phyloP scores from a whole-genome alignment of 805 yeast species.

The Starmerella vitae region DNA sequence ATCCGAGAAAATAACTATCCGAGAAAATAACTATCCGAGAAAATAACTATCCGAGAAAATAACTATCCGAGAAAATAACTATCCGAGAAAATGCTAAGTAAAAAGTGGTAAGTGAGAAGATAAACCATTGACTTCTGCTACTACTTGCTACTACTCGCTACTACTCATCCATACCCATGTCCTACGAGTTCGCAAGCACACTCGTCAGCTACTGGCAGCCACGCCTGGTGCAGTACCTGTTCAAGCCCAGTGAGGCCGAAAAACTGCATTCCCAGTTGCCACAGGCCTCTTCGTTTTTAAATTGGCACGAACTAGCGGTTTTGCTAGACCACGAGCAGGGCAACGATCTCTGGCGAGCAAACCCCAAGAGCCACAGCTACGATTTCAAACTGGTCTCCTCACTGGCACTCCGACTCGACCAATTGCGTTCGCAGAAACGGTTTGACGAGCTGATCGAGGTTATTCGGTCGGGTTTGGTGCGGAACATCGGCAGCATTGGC shows the following conservation, averaged over 20 bases:
- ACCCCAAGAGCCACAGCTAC: constrained; percentile 65
- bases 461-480: constrained; percentile 65
- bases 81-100: no score
- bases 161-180: background rate
- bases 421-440: constrained; percentile 49
- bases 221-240: constrained; percentile 13
- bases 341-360: constrained; percentile 47
- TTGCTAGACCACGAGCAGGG: constrained; percentile 32
- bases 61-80: no score
- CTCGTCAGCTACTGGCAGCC: constrained; percentile 22
- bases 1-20: no score
- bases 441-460: constrained; percentile 40
- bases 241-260: constrained; percentile 19
- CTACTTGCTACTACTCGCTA: no score
- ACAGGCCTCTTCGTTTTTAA: constrained; percentile 45
- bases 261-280: constrained; percentile 20
- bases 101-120: no score
- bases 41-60: no score
- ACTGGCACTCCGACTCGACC: constrained; percentile 43
- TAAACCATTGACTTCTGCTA: no score
- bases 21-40: no score
- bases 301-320: constrained; percentile 45
- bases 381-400: constrained; percentile 75
- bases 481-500: constrained; percentile 87
- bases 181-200: constrained; percentile 18